Base-by-base conservation (phyloP, 2,329 filamentous ascomycete species). In the Beauveria australis region DNA sequence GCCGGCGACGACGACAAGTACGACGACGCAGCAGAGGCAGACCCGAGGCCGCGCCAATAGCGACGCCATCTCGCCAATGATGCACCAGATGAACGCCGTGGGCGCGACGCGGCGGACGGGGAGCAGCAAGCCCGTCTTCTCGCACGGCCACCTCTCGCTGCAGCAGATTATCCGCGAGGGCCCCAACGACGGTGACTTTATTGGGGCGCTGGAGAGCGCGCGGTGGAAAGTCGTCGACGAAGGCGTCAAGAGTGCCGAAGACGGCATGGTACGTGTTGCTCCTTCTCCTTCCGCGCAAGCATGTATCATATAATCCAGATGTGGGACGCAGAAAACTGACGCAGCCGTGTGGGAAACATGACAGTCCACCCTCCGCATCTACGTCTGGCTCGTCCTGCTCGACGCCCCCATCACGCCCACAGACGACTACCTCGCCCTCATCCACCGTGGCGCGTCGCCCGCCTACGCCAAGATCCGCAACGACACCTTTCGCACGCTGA, bases 391-490 rank as follows among this genome's bases (percentile, higher is more conserved):
- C 46, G 90, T 96, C 66, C 84, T 99, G 14, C 88, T 99, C 67
- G 90, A 96, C 70, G 88, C 92, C 37, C 87, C 91, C 7, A 86
- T 96, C 48, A 79, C 97, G 64, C 83, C 87, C 49, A 96, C 94
- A 62, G 90, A 96, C 68, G 82, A 88, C 63, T 99, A 99, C 73
- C 89, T 97, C 65, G 83, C 85, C 61, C 88, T 97, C 49, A 89
- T 99, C 65, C 92, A 96, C 70, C 91, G 94, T 64, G 93, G 94
- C 64, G 89, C 93, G 26, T 97, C 93, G 3, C 92, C 93, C 1
- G 92, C 92, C 51, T 96, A 99, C 76, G 86, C 91, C 69, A 99
- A 99, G 77, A 99, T 99, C 71, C 90, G 92, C 72, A 97, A 99
- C 75, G 94, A 99, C 74, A 97, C 94, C 46, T 97, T 97, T 74